These are phyloP conservation scores for Pseudocercospora eumusae DNA, from an alignment of 2,329 filamentous ascomycete species.

Conservation along the genomic window DNA sequence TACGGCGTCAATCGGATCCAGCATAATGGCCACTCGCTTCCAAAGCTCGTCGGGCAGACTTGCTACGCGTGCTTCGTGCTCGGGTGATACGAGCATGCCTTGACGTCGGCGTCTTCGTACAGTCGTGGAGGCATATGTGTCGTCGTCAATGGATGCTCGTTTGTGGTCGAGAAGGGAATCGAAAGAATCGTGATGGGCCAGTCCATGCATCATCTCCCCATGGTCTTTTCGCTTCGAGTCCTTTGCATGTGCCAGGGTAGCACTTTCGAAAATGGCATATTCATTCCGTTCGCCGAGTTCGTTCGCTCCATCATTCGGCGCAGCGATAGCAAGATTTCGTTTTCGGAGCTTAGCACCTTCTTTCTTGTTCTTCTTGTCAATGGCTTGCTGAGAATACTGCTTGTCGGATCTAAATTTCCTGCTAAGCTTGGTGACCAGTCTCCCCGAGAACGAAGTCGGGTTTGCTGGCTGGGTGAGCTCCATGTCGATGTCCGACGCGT, in stretches of 20 bases:
- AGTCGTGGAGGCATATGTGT: conserved; percentile 6
- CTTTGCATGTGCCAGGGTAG: conserved; percentile 26
- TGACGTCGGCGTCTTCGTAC: conserved; percentile 16
- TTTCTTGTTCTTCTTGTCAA: conserved; percentile 33
- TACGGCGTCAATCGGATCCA: conserved; percentile 52
- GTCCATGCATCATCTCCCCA: conserved; percentile 44
- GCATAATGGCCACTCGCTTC: conserved; percentile 46
- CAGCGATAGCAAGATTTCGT: conserved; percentile 18
- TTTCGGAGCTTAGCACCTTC: conserved; percentile 28
- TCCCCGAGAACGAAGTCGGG: conserved; percentile 34
- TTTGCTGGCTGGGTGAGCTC: conserved; percentile 33
- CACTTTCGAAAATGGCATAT: conserved; percentile 35
- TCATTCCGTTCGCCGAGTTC: conserved; percentile 39
- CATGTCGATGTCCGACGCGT: conserved; percentile 25
- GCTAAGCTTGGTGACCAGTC: conserved; percentile 34
- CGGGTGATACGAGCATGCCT: conserved; percentile 23
- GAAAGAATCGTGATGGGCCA: conserved; percentile 41
- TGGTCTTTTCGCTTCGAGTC: conserved; percentile 34
- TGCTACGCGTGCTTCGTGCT: conserved; percentile 47
- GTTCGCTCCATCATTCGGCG: conserved; percentile 30
- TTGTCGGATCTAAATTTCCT: conserved; percentile 36
- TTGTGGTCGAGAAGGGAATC: conserved; percentile 38
- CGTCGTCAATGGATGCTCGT: conserved; percentile 9
- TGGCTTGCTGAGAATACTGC: conserved; percentile 32
- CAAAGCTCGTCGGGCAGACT: conserved; percentile 52